A percentile compares a stretch with the other conserved stretches of the same genome.
Conservation (phyloP, 257 asterid species). For the Nicotiana benthamiana region DNA sequence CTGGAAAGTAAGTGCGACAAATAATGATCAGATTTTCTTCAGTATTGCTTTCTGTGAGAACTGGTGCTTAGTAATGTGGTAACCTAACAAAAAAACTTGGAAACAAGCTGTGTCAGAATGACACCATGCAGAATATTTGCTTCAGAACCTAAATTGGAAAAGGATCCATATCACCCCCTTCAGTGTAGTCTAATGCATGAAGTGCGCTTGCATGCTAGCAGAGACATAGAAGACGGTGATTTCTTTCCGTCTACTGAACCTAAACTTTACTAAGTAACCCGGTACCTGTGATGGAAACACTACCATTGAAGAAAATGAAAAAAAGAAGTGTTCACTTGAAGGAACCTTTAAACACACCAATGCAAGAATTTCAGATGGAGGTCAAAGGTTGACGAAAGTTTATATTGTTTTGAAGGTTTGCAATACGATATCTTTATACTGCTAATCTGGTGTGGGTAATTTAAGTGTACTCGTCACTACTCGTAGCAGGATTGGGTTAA, state of each 20-base stretch:
- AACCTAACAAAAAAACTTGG: neutral
- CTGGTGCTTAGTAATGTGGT: neutral
- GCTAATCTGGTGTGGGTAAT: neutral
- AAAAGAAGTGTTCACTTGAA: neutral
- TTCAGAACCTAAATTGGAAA: neutral
- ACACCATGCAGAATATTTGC: constrained; percentile 4
- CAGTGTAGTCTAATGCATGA: neutral
- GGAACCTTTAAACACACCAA: neutral
- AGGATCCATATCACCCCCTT: neutral
- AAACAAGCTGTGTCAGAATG: neutral
- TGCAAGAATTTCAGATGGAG: neutral
- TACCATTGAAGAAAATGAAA: too few species aligned
- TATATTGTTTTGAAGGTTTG: neutral
- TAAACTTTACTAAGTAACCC: neutral
- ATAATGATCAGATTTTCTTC: neutral
- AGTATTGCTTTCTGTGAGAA: neutral
- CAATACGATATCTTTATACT: neutral
- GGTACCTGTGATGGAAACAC: neutral
- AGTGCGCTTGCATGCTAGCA: neutral
- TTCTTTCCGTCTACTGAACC: neutral
- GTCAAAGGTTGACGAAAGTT: neutral
- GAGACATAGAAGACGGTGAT: neutral
- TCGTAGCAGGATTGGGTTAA: neutral
- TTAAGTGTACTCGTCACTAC: neutral
- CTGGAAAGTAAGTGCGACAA: constrained; percentile 65